Base-by-base conservation (phyloP, 1,284 basidiomycete genomes). In the Bondarzewia mesenterica region DNA sequence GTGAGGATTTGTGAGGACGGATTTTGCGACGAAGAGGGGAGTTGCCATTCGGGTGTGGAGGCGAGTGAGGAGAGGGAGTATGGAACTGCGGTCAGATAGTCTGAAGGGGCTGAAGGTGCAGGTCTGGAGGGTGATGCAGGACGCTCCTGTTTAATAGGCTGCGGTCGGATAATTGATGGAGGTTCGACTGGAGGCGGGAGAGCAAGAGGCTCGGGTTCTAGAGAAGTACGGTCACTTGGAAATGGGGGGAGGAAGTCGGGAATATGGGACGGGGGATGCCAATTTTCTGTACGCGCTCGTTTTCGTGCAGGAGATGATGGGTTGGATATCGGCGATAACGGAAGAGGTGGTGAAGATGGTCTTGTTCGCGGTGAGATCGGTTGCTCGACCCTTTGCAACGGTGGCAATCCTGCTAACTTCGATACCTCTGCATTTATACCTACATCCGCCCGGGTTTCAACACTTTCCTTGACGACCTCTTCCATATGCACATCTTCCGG, bases 161-260 rank as follows among this genome's bases (percentile, higher is more conserved):
- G 52, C 5, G 40, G 40, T 25, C 49, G 52, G 0, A 44, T 18
- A 10, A 58, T 51, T 18, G 66, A 58, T 12, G 65, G 53, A 1
- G 63, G 42, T 69, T 63, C 50, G 58, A 61, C 23, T 57, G 66
- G 64, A 2, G 52, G 70, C 60, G 20, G 67, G 59, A 21, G 67
- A 62, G 60, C n/a, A 50, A 59, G 52, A 22, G 49, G 20, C 7
- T 52, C 51, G 7, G 57, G 47, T 37, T 55, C 57, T 20, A 62
- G 54, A n/a, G 59, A 58, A 22, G 64, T 65, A 37, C 57, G 57
- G n/a, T 69, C 60, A 14, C 67, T 66, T 15, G 82, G 84, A 57
- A 85, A 85, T 0, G 82, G 80, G 1, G 84, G 83, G 4, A 86
- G 63, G 54, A 79, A 82, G 52, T 74, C 67, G 18, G 84, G 84